Evolutionary conservation across 345 rosid species (phyloP).

Genomic region (Zanthoxylum bungeanum): DNA sequence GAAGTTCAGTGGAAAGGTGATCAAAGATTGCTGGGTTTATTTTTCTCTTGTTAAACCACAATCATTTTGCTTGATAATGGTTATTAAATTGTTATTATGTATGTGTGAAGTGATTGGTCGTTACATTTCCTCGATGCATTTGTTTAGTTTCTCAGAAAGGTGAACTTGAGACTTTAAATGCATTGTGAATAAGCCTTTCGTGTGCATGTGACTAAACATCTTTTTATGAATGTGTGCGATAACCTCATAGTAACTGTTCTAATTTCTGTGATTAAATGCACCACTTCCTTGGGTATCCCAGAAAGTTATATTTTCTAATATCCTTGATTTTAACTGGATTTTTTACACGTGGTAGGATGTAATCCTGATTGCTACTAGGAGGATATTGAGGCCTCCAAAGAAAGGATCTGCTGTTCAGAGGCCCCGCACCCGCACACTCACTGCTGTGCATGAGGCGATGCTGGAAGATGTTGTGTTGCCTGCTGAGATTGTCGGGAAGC

Average conservation of each 20-base stretch:
- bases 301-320: not conserved
- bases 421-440: conserved; percentile 83
- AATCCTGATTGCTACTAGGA: conserved; percentile 67
- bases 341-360: conserved; percentile 47
- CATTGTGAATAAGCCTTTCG: not conserved
- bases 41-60: not conserved
- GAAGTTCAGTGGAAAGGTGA: conserved; percentile 88
- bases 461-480: conserved; percentile 83
- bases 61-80: not conserved
- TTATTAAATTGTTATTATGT: not conserved
- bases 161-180: not conserved
- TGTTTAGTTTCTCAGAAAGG: not conserved
- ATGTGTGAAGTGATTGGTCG: not conserved
- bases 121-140: not conserved
- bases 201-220: not conserved
- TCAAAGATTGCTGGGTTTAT: not conserved
- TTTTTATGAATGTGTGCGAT: not conserved
- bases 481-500: conserved; percentile 93
- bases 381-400: conserved; percentile 85
- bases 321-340: conserved; percentile 5
- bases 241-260: not conserved
- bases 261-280: not conserved
- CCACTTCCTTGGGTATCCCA: too few species aligned
- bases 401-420: conserved; percentile 87
- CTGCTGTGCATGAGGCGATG: conserved; percentile 77